Percentiles rank a stretch among this genome's conserved stretches.
Conservation (phyloP, 345 rosid genomes). For the Eucalyptus cladocalyx region DNA sequence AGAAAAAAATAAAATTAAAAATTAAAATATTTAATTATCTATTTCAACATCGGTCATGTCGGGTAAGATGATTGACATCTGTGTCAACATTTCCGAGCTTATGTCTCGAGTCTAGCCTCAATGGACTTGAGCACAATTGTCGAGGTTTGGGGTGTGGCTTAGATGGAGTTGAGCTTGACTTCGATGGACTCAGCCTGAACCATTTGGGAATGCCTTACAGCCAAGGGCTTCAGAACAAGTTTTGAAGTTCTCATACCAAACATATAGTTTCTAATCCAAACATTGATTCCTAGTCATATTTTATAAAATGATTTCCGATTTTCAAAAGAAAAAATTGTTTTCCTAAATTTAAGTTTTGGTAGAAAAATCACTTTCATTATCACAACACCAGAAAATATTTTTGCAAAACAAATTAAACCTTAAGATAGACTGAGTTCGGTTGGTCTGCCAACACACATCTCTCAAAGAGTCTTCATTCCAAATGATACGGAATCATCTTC, state of each 20-base stretch:
- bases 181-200: accelerated
- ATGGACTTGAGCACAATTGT: not conserved
- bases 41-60: accelerated
- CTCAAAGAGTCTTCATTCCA: not conserved
- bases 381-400: not conserved
- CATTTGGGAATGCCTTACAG: not conserved
- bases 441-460: not conserved
- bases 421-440: not conserved
- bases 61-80: accelerated
- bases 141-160: accelerated
- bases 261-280: accelerated
- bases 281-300: no score
- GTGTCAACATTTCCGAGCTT: accelerated
- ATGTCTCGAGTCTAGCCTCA: accelerated
- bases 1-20: no score
- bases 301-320: no score
- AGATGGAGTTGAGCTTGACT: accelerated
- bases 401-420: not conserved
- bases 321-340: no score
- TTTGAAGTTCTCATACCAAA: not conserved
- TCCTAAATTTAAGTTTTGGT: not conserved
- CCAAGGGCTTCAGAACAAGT: not conserved
- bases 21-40: no score
- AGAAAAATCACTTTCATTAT: no score
- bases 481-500: not conserved